Percentiles rank a stretch among this genome's conserved stretches.
These are phyloP conservation scores for Calonectria pteridis DNA, from an alignment of 2,329 filamentous ascomycete genomes.

Conservation along the genomic window DNA sequence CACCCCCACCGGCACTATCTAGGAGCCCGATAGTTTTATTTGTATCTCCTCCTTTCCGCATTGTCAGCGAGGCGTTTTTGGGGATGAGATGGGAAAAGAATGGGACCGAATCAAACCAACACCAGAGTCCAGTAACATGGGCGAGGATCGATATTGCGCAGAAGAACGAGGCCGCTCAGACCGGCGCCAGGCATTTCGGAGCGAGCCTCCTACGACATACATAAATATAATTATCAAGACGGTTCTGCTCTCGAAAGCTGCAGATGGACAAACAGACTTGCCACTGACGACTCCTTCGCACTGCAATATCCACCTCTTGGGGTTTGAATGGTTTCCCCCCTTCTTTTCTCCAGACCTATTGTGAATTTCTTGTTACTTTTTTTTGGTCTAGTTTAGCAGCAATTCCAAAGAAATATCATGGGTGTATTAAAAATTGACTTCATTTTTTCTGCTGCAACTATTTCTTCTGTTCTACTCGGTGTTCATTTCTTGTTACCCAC, in stretches of 20 bases:
- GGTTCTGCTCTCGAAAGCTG: neutral
- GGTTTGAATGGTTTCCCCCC: constrained; percentile 22
- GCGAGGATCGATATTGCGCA: constrained; percentile 9
- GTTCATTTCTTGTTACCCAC: neutral
- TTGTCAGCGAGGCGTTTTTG: constrained; percentile 51
- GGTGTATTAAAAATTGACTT: constrained; percentile 20
- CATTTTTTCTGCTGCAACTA: constrained; percentile 1
- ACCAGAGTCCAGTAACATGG: neutral
- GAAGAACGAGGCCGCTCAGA: neutral
- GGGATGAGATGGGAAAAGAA: constrained; percentile 42
- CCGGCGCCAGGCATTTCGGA: constrained; percentile 16
- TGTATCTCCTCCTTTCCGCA: constrained; percentile 43
- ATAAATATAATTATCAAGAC: constrained; percentile 8
- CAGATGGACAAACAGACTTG: neutral
- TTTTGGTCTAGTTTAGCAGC: constrained; percentile 43
- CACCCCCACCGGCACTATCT: neutral
- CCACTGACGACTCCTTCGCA: neutral
- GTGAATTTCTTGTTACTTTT: constrained; percentile 14
- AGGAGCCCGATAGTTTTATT: constrained; percentile 27
- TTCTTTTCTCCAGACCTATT: constrained; percentile 20
- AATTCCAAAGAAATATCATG: constrained; percentile 39
- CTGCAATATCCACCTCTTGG: neutral
- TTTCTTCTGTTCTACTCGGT: neutral
- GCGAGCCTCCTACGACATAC: constrained; percentile 1
- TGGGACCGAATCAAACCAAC: constrained; percentile 24